A percentile compares a stretch with the other conserved stretches of the same genome.
phyloP scores from a whole-genome alignment of 202 grass and related monocot species.

The Digitaria exilis region DNA sequence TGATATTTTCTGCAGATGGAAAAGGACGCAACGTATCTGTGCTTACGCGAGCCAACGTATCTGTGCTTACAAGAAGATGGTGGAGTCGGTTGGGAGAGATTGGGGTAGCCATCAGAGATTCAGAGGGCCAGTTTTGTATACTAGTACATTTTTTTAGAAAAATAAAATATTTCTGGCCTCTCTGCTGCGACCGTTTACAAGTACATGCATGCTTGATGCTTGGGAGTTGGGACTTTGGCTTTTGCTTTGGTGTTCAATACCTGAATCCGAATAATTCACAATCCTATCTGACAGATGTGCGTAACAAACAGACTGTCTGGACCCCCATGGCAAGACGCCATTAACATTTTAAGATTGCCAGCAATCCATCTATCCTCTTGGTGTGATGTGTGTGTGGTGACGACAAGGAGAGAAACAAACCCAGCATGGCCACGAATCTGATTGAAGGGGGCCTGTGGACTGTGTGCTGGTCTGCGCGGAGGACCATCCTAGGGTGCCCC shows the following conservation, averaged over 20 bases:
- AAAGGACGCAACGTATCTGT: background rate
- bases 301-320: background rate
- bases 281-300: background rate
- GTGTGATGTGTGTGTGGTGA: background rate
- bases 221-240: background rate
- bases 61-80: background rate
- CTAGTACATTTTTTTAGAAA: background rate
- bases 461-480: background rate
- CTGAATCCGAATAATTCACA: background rate
- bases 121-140: background rate
- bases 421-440: background rate
- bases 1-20: background rate
- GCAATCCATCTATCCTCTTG: background rate
- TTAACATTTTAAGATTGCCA: background rate
- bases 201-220: no score
- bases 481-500: constrained; percentile 5
- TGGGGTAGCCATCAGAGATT: background rate
- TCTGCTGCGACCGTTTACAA: no score
- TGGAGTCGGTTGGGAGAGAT: background rate
- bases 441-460: background rate
- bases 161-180: no score
- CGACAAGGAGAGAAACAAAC: background rate
- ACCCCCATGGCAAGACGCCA: background rate
- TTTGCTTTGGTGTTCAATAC: background rate
- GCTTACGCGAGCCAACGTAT: background rate